phyloP scores from a whole-genome alignment of 495 filamentous ascomycete species.

The Hypoxylon fuscum region DNA sequence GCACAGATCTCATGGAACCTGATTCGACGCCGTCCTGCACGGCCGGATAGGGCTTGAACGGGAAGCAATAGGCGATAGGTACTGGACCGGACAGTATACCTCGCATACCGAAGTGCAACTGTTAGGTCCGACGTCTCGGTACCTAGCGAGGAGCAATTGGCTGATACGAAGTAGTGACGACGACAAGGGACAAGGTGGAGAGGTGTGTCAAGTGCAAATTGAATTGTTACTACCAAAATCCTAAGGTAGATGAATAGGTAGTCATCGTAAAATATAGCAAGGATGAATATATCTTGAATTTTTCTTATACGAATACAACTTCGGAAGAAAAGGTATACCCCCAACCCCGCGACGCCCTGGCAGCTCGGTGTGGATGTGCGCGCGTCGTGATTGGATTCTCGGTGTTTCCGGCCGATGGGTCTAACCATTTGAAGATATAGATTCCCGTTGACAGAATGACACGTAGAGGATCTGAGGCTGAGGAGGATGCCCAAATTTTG shows the following conservation, averaged over 20 bases:
- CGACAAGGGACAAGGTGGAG: neutral
- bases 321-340: constrained; percentile 24
- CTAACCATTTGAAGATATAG: constrained; percentile 19
- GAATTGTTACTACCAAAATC: too few species aligned
- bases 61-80: constrained; percentile 39
- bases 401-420: constrained; percentile 31
- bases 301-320: neutral
- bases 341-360: neutral
- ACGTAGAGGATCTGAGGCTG: too few species aligned
- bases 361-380: constrained; percentile 7
- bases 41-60: constrained; percentile 25
- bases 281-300: too few species aligned
- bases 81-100: constrained; percentile 23
- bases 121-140: constrained; percentile 28
- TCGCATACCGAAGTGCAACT: constrained; percentile 31
- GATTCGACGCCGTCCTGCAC: constrained; percentile 29
- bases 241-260: too few species aligned
- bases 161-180: neutral
- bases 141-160: constrained; percentile 10
- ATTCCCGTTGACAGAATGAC: neutral
- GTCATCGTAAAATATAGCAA: too few species aligned
- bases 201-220: neutral
- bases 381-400: constrained; percentile 26
- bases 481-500: too few species aligned
- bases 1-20: constrained; percentile 16